Percentiles rank a stretch among this genome's conserved stretches.
Evolutionary conservation across 2,329 filamentous ascomycete genomes (phyloP).

Genomic region (Coniochaeta sp.): DNA sequence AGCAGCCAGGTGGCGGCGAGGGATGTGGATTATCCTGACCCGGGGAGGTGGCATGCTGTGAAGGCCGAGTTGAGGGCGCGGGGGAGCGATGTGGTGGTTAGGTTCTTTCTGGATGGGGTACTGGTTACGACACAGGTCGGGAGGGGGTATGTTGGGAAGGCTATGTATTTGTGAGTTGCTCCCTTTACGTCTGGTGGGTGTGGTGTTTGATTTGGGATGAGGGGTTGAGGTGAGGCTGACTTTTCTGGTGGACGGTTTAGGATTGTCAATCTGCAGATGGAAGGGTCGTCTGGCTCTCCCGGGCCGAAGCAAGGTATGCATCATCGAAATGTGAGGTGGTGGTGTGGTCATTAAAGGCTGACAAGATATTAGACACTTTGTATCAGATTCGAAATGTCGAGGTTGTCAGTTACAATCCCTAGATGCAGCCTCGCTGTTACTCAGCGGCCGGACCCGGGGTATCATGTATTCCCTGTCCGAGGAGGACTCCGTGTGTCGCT

Average conservation of each 20-base stretch:
- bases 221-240: slow-evolving; percentile 23
- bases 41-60: slow-evolving; percentile 40
- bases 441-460: background rate
- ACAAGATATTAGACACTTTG: background rate
- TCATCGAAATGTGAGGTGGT: background rate
- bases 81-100: slow-evolving; percentile 42
- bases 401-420: slow-evolving; percentile 1
- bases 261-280: slow-evolving; percentile 38
- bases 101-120: slow-evolving; percentile 45
- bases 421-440: background rate
- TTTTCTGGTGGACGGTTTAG: slow-evolving; percentile 12
- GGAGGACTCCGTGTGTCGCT: background rate
- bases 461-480: background rate
- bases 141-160: slow-evolving; percentile 37
- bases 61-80: slow-evolving; percentile 39
- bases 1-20: slow-evolving; percentile 34
- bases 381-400: background rate
- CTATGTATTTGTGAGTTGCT: slow-evolving; percentile 35
- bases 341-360: background rate
- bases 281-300: slow-evolving; percentile 33
- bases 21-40: slow-evolving; percentile 38
- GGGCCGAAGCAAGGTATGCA: slow-evolving; percentile 23
- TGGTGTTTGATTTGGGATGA: no score
- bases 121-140: slow-evolving; percentile 43
- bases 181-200: no score